Conservation (phyloP, 306 rosid genomes). For the Lablab purpureus region DNA sequence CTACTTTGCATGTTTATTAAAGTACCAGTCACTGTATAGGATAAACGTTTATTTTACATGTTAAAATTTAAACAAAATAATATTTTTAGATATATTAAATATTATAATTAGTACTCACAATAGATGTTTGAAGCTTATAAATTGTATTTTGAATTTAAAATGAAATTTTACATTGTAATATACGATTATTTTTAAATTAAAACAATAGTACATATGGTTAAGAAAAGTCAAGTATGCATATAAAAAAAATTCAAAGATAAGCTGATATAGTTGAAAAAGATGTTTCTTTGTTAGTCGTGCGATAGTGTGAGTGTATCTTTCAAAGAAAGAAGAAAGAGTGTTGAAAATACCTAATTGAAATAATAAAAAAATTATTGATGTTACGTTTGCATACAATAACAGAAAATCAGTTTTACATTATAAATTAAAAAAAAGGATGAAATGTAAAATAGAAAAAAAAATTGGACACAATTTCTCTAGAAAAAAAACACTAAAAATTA, state of each 20-base stretch:
- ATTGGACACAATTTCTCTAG: too few species aligned
- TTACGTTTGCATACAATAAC: neutral
- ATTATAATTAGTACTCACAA: too few species aligned
- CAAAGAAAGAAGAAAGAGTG: neutral
- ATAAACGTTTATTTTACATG: too few species aligned
- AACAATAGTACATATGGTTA: neutral
- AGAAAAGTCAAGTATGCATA: neutral
- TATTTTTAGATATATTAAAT: too few species aligned
- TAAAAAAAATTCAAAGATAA: too few species aligned
- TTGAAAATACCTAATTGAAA: neutral
- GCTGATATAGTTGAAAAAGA: too few species aligned
- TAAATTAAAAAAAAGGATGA: neutral
- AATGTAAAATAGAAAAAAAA: too few species aligned
- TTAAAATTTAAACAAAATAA: too few species aligned
- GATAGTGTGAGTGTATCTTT: neutral
- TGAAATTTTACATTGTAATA: neutral
- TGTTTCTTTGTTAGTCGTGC: neutral
- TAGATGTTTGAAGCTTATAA: neutral
- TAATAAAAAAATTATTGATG: neutral
- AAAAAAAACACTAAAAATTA: too few species aligned
- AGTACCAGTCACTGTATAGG: too few species aligned
- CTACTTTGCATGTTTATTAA: too few species aligned
- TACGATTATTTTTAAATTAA: neutral
- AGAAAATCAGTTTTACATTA: neutral
- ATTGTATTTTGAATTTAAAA: neutral